phyloP scores from a whole-genome alignment of 805 yeast genomes.

The Starmerella cellae region DNA sequence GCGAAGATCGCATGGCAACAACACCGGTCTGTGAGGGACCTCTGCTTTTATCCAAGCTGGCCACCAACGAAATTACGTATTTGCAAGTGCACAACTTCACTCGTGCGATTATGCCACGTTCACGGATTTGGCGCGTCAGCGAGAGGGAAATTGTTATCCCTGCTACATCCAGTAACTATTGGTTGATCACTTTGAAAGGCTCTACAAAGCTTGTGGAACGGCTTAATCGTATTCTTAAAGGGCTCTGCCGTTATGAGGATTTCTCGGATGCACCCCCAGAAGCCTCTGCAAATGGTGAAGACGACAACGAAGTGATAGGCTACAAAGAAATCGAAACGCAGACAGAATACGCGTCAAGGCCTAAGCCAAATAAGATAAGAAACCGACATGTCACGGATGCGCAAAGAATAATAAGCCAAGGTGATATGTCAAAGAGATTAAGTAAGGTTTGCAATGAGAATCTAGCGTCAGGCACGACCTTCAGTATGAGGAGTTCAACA shows the following conservation, averaged over 20 bases:
- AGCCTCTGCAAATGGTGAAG: not conserved
- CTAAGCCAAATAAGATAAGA: not conserved
- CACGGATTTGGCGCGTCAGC: constrained; percentile 20
- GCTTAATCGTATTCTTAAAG: constrained; percentile 15
- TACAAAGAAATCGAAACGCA: not conserved
- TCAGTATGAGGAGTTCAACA: no score
- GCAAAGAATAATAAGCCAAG: not conserved
- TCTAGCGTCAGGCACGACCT: no score
- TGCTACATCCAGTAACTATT: constrained; percentile 19
- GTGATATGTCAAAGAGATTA: not conserved
- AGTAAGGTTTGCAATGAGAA: no score
- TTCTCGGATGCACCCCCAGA: not conserved
- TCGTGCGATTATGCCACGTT: constrained; percentile 21
- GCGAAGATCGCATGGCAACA: constrained; percentile 15
- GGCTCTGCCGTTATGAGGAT: constrained; percentile 15
- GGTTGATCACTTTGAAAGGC: constrained; percentile 19
- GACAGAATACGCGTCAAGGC: no score
- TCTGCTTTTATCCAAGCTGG: constrained; percentile 17
- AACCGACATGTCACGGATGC: not conserved
- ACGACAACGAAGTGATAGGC: not conserved
- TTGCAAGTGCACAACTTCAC: constrained; percentile 19
- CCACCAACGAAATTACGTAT: constrained; percentile 21
- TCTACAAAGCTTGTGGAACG: constrained; percentile 5
- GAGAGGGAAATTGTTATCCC: constrained; percentile 16
- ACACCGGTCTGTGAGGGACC: constrained; percentile 20